Evolutionary conservation across 768 basidiomycete genomes (phyloP), one percentile per base, ranked within the genome.

Genomic region (Cyclocybe aegerita): DNA sequence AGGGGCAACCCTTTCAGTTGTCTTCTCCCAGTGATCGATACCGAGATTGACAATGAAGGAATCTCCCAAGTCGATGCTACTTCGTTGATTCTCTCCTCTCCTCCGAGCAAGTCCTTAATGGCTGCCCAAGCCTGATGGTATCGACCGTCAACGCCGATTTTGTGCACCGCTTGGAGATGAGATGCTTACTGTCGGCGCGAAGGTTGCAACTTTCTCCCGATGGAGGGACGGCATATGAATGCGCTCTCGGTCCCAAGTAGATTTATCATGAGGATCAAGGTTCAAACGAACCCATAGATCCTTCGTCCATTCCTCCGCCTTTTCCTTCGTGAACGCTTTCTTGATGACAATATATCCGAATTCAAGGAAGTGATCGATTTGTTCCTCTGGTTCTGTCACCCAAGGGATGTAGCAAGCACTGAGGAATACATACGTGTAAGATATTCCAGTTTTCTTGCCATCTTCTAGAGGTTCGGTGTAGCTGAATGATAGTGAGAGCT

Each of bases 1-100:
- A 4, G 79, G 78, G 31, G 64, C 57, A 11, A 75, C 57, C 11
- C 38, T 45, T 38, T 66, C 60, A 34, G 57, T 60, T 7, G 55
- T 53, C 23, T 63, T 62, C 50, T 70, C 72, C 34, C 72, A 64
- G 38, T 75, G 73, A 6, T 75, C 70, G 10, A 68, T 73, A 15
- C 83, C 83, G 14, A 86, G 66, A 59, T 85, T 86, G 39, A 84
- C 77, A 54, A 85, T 85, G 63, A 85, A 82, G 31, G 77, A 77
- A 66, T 83, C 79, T 30, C 76, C 80, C 82, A 84, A 10, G 66
- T 59, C 48, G 74, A 70, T 14, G 70, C 67, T n/a, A 69, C 62
- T 39, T 73, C 70, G 53, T 81, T 70, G 51, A 85, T 77, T 36
- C 83, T 72, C 4, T 81, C 82, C 60, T 78, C 80, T 4, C 80